Conservation (phyloP, 1,139 yeast species). For the Taphrina deformans region DNA sequence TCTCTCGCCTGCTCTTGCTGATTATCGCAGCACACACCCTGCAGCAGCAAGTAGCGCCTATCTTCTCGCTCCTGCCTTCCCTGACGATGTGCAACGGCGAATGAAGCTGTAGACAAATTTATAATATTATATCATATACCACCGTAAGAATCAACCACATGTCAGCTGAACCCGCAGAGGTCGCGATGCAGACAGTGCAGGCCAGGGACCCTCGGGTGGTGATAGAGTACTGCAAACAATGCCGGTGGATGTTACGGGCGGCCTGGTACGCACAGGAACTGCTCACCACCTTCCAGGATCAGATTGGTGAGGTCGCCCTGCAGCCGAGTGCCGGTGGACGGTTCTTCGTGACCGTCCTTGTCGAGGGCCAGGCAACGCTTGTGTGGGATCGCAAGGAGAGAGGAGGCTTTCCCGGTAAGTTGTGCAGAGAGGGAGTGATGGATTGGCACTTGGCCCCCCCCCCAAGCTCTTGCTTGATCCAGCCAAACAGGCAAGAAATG, state of each 20-base stretch:
- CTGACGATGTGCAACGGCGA: neutral
- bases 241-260: slow-evolving; percentile 68
- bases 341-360: slow-evolving; percentile 50
- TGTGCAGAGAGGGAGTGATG: neutral
- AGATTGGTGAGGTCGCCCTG: slow-evolving; percentile 57
- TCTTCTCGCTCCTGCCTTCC: no score
- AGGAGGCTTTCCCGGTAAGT: slow-evolving; percentile 59
- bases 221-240: slow-evolving; percentile 41
- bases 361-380: slow-evolving; percentile 39
- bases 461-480: no score
- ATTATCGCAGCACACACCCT: no score
- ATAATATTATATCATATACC: no score
- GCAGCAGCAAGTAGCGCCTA: neutral
- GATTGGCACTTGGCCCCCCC: no score
- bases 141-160: no score
- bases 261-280: slow-evolving; percentile 66
- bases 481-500: neutral
- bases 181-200: slow-evolving; percentile 9
- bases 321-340: slow-evolving; percentile 58
- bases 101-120: no score
- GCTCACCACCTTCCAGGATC: slow-evolving; percentile 57
- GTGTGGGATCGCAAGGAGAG: slow-evolving; percentile 59
- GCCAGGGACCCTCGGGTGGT: slow-evolving; percentile 16
- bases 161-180: neutral
- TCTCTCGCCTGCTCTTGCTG: neutral